Percentiles rank a stretch among this genome's conserved stretches.
These are phyloP conservation scores for Hypoxylon sp. DNA, from an alignment of 2,329 filamentous ascomycete species.

Conservation along the genomic window DNA sequence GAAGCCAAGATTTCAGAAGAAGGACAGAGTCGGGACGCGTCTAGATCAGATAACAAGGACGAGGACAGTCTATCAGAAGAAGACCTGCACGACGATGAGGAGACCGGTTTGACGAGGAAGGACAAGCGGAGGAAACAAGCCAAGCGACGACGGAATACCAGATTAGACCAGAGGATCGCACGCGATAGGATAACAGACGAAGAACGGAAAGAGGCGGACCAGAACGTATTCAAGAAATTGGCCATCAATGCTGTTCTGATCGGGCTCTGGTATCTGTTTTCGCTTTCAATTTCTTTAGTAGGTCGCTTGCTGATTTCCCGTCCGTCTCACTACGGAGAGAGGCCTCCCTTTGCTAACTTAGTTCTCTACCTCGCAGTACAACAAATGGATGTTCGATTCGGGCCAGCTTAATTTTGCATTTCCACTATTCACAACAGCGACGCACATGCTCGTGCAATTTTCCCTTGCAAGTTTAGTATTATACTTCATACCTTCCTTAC, in stretches of 20 bases:
- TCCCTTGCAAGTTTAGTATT: slow-evolving; percentile 81
- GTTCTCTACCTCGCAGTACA: slow-evolving; percentile 75
- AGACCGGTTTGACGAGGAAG: slow-evolving; percentile 84
- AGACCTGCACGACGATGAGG: slow-evolving; percentile 86
- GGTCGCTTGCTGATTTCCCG: slow-evolving; percentile 55
- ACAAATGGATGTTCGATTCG: slow-evolving; percentile 99
- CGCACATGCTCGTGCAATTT: slow-evolving; percentile 98
- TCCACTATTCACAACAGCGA: slow-evolving; percentile 92
- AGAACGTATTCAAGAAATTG: slow-evolving; percentile 77
- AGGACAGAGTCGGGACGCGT: slow-evolving; percentile 48
- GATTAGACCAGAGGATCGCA: slow-evolving; percentile 78
- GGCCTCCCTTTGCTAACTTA: slow-evolving; percentile 49
- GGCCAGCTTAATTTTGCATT: slow-evolving; percentile 91
- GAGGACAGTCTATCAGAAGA: slow-evolving; percentile 77
- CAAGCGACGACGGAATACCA: slow-evolving; percentile 76
- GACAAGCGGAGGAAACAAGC: slow-evolving; percentile 78
- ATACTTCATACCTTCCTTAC: slow-evolving; percentile 84
- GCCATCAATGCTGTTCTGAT: slow-evolving; percentile 86
- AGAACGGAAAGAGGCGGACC: slow-evolving; percentile 82
- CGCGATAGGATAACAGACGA: slow-evolving; percentile 74
- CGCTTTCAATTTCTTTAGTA: slow-evolving; percentile 91
- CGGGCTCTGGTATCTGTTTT: slow-evolving; percentile 89
- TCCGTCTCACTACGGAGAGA: slow-evolving; percentile 4
- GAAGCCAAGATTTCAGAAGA: slow-evolving; percentile 66
- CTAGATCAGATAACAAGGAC: slow-evolving; percentile 54